These are phyloP conservation scores for Aureobasidium sp. DNA, from an alignment of 2,329 filamentous ascomycete genomes.

Conservation along the genomic window DNA sequence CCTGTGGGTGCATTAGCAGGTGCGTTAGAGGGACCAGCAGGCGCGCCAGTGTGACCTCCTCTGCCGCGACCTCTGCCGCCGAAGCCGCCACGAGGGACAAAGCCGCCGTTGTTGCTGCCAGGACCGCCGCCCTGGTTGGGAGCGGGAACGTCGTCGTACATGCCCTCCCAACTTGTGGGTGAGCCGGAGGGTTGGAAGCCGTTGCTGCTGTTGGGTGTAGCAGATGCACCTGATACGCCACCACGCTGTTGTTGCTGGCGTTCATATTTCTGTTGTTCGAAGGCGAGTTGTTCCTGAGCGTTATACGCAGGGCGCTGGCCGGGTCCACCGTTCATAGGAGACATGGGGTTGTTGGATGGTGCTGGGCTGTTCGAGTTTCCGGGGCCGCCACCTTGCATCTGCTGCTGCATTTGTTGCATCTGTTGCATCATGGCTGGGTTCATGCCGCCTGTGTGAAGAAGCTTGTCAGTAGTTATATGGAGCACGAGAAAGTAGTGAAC, in stretches of 20 bases:
- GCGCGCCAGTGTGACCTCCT: conserved; percentile 22
- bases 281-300: conserved; percentile 63
- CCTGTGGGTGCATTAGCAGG: conserved; percentile 86
- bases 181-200: conserved; percentile 46
- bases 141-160: conserved; percentile 94
- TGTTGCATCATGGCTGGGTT: conserved; percentile 71
- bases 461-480: not conserved
- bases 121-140: conserved; percentile 43
- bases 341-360: conserved; percentile 11
- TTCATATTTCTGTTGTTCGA: conserved; percentile 73
- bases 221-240: conserved; percentile 21
- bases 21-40: conserved; percentile 38
- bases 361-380: conserved; percentile 17
- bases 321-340: conserved; percentile 18
- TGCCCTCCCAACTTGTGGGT: conserved; percentile 90
- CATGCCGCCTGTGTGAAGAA: conserved; percentile 30
- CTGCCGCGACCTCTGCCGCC: conserved; percentile 31
- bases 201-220: conserved; percentile 28
- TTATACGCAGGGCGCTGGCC: conserved; percentile 47
- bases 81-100: conserved; percentile 30
- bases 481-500: no score
- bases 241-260: conserved; percentile 49
- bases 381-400: conserved; percentile 37
- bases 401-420: conserved; percentile 62
- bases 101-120: conserved; percentile 24